Evolutionary conservation across 495 filamentous ascomycete genomes (phyloP).

Genomic region (Neurospora terricola): DNA sequence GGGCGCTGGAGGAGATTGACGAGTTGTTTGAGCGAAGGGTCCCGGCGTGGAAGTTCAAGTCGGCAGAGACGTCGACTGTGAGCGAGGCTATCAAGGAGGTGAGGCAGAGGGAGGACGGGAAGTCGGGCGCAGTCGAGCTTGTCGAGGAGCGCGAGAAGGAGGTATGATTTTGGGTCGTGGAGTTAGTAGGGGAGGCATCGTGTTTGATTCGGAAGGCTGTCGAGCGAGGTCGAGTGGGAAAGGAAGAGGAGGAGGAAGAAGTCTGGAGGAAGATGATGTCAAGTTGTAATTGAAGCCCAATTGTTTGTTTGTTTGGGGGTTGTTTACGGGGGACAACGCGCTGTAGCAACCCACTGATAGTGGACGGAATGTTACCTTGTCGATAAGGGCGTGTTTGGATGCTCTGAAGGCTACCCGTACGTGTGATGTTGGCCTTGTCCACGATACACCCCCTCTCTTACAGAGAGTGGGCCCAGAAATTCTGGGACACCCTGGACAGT

Average conservation of each 20-base stretch:
- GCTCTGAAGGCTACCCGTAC: too few species aligned
- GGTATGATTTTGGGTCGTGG: background rate
- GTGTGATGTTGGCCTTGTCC: too few species aligned
- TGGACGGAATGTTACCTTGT: too few species aligned
- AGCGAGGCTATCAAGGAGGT: slow-evolving; percentile 28
- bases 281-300: too few species aligned
- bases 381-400: too few species aligned
- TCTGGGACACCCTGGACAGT: too few species aligned
- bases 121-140: background rate
- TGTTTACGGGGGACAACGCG: background rate
- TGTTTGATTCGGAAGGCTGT: background rate
- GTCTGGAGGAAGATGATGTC: background rate
- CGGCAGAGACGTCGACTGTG: slow-evolving; percentile 21
- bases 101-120: background rate
- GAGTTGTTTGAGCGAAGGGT: slow-evolving; percentile 30
- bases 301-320: background rate
- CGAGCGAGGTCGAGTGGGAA: background rate
- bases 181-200: background rate
- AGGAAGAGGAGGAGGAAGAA: background rate
- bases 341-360: too few species aligned
- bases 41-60: slow-evolving; percentile 30
- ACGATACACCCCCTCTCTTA: too few species aligned
- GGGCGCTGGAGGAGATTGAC: slow-evolving; percentile 52
- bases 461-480: too few species aligned
- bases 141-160: slow-evolving; percentile 1